Base-by-base conservation (phyloP, 2,329 filamentous ascomycete genomes). In the Trichoderma sp. region DNA sequence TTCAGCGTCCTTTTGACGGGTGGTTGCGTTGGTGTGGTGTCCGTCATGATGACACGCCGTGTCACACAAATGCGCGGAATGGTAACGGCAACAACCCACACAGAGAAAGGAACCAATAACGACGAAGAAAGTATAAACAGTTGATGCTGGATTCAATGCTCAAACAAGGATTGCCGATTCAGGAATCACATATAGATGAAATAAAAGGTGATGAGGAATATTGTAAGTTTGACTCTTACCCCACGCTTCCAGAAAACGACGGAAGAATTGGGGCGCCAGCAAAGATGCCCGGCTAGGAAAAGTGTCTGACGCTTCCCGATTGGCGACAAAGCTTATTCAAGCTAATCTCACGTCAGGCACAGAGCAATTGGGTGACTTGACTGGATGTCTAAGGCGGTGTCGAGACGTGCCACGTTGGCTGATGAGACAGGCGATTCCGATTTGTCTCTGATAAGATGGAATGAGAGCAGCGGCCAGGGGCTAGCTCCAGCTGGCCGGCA, bases 1-100 rank as follows among this genome's bases (percentile, higher is more conserved):
- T 78, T 78, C 56, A 81, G 74, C 8, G 58, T 58, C 66, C 72
- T 74, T 70, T 76, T 77, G 34, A 76, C 72, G 1, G 77, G 73
- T 15, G 67, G 70, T 32, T 73, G 75, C 30, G 64, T 18, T 30
- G 69, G 57, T 24, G 64, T 63, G 26, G 11, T 14, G 24, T 70
- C 39, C 15, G 43, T 67, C 66, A 66, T 70, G 61, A 58, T 66
- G 36, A 39, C 18, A 21, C 30, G 30, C 32, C 14, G 8, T 21
- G 56, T 18, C 47, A 53, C 51, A n/a, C 7, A 14, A 11, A 18
- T 21, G 6, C n/a, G 43, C 9, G 4, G 12, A 1, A 26, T 28
- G 24, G 34, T 24, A n/a, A 51, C n/a, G 24, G 34, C 34, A n/a
- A 51, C n/a, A 53, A 53, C 11, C n/a, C 47, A 53, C 47, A 12